Evolutionary conservation across 768 basidiomycete species (phyloP).

Genomic region (Boletus sp.): DNA sequence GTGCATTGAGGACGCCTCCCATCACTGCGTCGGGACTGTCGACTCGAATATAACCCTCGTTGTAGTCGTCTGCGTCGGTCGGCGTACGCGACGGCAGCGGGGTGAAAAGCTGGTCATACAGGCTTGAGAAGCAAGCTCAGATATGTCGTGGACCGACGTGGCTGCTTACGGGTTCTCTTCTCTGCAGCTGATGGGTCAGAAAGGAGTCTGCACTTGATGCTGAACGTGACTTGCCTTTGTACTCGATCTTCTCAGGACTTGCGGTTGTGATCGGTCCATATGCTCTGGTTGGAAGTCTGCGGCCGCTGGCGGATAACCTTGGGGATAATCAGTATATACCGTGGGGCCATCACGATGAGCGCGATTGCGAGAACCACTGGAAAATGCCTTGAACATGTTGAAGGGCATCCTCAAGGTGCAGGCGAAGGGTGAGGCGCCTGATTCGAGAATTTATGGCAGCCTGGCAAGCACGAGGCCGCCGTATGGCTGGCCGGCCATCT

Average conservation of each 20-base stretch:
- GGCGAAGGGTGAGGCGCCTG: conserved; percentile 12
- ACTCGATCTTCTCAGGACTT: conserved; percentile 25
- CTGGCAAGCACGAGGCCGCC: conserved; percentile 26
- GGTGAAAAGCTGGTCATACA: conserved; percentile 26
- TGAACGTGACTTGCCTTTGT: conserved; percentile 22
- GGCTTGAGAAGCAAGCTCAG: conserved; percentile 8
- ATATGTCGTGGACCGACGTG: neutral
- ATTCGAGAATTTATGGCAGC: conserved; percentile 27
- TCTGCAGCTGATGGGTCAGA: conserved; percentile 21
- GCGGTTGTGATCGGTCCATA: conserved; percentile 19
- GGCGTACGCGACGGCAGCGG: conserved; percentile 32
- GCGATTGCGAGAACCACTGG: conserved; percentile 31
- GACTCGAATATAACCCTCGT: conserved; percentile 31
- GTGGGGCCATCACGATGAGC: conserved; percentile 23
- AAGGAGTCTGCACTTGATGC: neutral
- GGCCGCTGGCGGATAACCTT: conserved; percentile 28
- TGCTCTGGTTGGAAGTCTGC: conserved; percentile 25
- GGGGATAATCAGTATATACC: conserved; percentile 26
- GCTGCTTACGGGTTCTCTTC: conserved; percentile 31
- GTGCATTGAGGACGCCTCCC: conserved; percentile 33
- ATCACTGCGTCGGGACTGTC: conserved; percentile 31
- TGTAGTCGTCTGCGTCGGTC: conserved; percentile 32
- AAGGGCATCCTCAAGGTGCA: conserved; percentile 32
- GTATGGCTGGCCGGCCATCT: conserved; percentile 33
- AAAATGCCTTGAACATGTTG: conserved; percentile 36